Base-by-base conservation (phyloP, 2,329 filamentous ascomycete species). In the Alternaria viburni region DNA sequence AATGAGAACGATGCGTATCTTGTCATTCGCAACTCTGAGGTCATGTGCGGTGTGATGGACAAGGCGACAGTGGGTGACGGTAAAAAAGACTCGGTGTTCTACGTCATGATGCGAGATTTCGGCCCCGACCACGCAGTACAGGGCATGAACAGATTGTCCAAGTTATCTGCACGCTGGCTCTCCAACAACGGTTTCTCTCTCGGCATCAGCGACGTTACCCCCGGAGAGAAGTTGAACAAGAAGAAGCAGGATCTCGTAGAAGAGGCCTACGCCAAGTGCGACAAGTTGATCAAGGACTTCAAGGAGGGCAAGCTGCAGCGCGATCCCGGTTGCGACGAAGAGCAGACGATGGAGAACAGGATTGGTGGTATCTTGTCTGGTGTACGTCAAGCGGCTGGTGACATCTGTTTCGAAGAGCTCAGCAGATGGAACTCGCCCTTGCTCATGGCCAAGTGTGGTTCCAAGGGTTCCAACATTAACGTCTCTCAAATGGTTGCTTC, bases 401-500 rank as follows among this genome's bases (percentile, higher is more conserved):
- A 93, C 56, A 91, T 94, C 75, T 97, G 96, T 87, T 93, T 97
- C 74, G 88, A 90, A 28, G 93, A 95, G 55, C 85, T 99, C 36
- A 97, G 93, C 82, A 91, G 89, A 67, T 93, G 93, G 83, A 99
- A 99, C 73, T 90, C 96, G 0, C 94, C 96, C 6, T 85, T 98
- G 67, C 91, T 97, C 82, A 99, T 99, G 96, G 96, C 96, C 65
- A 96, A 93, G 66, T 98, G 93, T 12, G 96, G 96, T 52, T 98
- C 95, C 57, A 99, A 99, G 81, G 96, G 96, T 78, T 97, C 93
- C 6, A 91, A 93, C 73, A 96, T 99, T 84, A 99, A 99, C 85
- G 96, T 99, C 32, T 96, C 96, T 9, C 96, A 99, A 83, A 99
- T 99, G 96, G 92, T 98, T 77, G 95, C 96, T 60, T 90, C 94